Base-by-base conservation (phyloP, 228 moss, liverwort and hornwort genomes). In the Sphagnum fallax region DNA sequence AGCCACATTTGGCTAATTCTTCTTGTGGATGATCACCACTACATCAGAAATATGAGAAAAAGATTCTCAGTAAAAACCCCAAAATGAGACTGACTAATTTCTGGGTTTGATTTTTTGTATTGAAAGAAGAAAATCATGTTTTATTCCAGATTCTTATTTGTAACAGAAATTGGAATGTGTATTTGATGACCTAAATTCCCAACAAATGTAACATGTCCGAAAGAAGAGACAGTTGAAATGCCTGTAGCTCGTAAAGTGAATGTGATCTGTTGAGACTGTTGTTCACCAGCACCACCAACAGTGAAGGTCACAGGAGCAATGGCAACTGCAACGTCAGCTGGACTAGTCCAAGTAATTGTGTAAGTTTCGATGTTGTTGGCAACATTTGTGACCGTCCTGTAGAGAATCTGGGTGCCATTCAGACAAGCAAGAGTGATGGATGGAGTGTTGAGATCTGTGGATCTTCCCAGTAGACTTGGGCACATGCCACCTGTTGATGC, bases 361-460 rank as follows among this genome's bases (percentile, higher is more conserved):
- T 67, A 79, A 9, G 1, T 67, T 71, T 79, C 78, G 0, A 6
- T 0, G 9, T 10, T 5, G 4, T 10, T 15, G 15, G 61, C 75
- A 9, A 79, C 75, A 62, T 67, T 79, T 6, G 69, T 82, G 0
- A 92, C 82, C 0, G 79, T 86, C 16, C 90, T 74, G 0, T 73
- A 80, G 8, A 90, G 77, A 6, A 65, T 58, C 32, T 79, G 86
- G 0, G 73, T 51, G 62, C 73, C 70, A 0, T 61, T 13, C 60
- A 92, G 51, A 1, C 67, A 73, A 59, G 85, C 90, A 0, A 92
- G 67, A 4, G 90, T 81, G 67, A 90, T 81, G 73, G 81, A 82
- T 5, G 92, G 90, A 11, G 86, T 6, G 73, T 92, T 92, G 0
- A 92, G 88, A 60, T 92, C 90, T 0, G 92, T 73, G 0, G 85